Evolutionary conservation across 2,329 filamentous ascomycete species (phyloP), one percentile per base, ranked within the genome.

Genomic region (Myriosclerotinia curreyana): DNA sequence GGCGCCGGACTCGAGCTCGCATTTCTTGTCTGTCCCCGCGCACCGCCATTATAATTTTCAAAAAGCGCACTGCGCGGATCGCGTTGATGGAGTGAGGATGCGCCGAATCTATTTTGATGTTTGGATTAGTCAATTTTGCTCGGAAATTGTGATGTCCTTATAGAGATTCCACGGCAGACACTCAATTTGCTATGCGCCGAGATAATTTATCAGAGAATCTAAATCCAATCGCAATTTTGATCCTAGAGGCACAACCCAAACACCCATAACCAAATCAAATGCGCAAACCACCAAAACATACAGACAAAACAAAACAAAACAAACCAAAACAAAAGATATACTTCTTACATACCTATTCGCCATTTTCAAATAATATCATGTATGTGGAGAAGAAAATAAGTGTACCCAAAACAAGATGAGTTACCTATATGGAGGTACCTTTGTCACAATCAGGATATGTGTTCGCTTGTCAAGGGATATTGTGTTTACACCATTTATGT

Each of bases 61-160:
- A 92, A 92, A 68, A 92, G 85, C 69, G 87, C 86, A 74, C 85
- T 88, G 73, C 89, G 81, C 73, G 86, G 83, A 79, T 91, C 82
- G 79, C 89, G 83, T 79, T 92, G 89, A 76, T 91, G 89, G 67
- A 91, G 84, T 69, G 82, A 83, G 55, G 86, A 88, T 71, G 82
- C 78, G 71, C 85, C 82, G 76, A 90, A 91, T 79, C 88, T 90
- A 67, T 65, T 68, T 17, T 12, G 9, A n/a, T n/a, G n/a, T n/a
- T n/a, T n/a, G n/a, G n/a, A n/a, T n/a, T n/a, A n/a, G n/a, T n/a
- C n/a, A n/a, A n/a, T n/a, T n/a, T n/a, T n/a, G n/a, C n/a, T n/a
- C n/a, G n/a, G n/a, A n/a, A n/a, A n/a, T n/a, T n/a, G n/a, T n/a
- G n/a, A n/a, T n/a, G n/a, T n/a, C n/a, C n/a, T n/a, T n/a, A n/a